A percentile compares a stretch with the other conserved stretches of the same genome.
Evolutionary conservation across 768 basidiomycete genomes (phyloP).

Genomic region (Stropharia rugosoannulata): DNA sequence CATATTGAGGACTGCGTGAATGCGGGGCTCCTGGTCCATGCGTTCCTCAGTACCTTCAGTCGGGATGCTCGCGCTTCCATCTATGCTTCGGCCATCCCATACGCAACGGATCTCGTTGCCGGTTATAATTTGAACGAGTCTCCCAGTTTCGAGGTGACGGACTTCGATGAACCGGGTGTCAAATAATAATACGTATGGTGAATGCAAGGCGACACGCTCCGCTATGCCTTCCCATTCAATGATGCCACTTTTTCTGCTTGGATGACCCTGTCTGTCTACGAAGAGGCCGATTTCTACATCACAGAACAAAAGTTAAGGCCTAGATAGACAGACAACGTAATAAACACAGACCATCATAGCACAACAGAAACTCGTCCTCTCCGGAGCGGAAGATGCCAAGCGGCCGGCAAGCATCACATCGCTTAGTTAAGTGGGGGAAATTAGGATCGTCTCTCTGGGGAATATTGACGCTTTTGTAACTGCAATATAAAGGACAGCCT

Average conservation of each 20-base stretch:
- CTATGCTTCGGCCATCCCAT: constrained; percentile 78
- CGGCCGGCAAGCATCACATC: constrained; percentile 79
- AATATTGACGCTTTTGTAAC: constrained; percentile 85
- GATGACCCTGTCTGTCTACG: constrained; percentile 90
- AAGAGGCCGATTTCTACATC: constrained; percentile 83
- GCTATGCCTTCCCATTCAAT: constrained; percentile 97
- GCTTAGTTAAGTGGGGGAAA: constrained; percentile 69
- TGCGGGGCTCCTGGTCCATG: constrained; percentile 74
- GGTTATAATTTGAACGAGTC: constrained; percentile 78
- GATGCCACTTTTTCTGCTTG: constrained; percentile 63
- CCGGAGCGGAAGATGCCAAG: constrained; percentile 88
- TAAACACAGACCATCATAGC: constrained; percentile 70
- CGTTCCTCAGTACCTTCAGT: constrained; percentile 46
- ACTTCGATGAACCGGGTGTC: constrained; percentile 91
- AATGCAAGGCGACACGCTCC: constrained; percentile 85
- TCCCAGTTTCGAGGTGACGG: constrained; percentile 77
- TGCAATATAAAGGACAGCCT: constrained; percentile 24
- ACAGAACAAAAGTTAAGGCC: not conserved
- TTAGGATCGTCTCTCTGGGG: constrained; percentile 70
- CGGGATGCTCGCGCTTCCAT: constrained; percentile 60
- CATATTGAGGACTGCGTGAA: constrained; percentile 84
- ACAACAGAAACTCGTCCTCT: constrained; percentile 87
- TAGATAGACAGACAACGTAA: not conserved
- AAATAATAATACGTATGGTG: constrained; percentile 86
- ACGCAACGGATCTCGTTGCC: constrained; percentile 83